These are phyloP conservation scores for Apostasia ramifera DNA, from an alignment of 106 monocot species.

Conservation along the genomic window DNA sequence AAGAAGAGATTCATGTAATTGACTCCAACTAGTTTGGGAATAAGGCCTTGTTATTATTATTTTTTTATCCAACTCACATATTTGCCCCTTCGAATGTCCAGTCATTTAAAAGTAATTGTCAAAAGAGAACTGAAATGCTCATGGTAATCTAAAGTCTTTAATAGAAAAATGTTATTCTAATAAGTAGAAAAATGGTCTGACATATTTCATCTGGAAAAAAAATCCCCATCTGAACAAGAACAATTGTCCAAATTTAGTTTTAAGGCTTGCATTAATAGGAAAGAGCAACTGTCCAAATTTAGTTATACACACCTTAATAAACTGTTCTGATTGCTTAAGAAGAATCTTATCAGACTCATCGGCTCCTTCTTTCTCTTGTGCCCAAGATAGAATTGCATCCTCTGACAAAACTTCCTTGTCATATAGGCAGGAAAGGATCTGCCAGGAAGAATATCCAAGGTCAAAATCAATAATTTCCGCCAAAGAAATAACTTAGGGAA, in stretches of 20 bases:
- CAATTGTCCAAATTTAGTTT: neutral
- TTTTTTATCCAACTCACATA: too few relatives aligned
- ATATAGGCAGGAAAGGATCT: slow-evolving; percentile 66
- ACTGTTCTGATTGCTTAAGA: slow-evolving; percentile 60
- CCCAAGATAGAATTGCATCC: slow-evolving; percentile 87
- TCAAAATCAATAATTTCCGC: neutral
- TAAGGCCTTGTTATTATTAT: too few relatives aligned
- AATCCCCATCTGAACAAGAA: neutral
- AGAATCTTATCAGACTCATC: slow-evolving; percentile 91
- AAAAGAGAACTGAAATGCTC: too few relatives aligned
- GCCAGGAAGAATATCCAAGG: slow-evolving; percentile 1
- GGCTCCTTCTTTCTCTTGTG: slow-evolving; percentile 71
- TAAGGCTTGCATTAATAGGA: too few relatives aligned
- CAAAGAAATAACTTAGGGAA: too few relatives aligned
- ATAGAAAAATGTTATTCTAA: neutral
- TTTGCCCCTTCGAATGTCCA: too few relatives aligned
- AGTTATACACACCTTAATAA: slow-evolving; percentile 52
- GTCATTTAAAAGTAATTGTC: too few relatives aligned
- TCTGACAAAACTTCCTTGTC: slow-evolving; percentile 64
- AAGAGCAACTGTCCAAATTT: too few relatives aligned
- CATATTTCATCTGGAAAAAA: neutral
- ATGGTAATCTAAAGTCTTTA: neutral
- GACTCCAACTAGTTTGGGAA: too few relatives aligned
- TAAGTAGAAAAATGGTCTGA: neutral
- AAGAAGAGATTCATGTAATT: too few relatives aligned